Percentiles rank a stretch among this genome's conserved stretches.
phyloP scores from a whole-genome alignment of 2,329 filamentous ascomycete genomes.

The Myriosclerotinia duriaeana region DNA sequence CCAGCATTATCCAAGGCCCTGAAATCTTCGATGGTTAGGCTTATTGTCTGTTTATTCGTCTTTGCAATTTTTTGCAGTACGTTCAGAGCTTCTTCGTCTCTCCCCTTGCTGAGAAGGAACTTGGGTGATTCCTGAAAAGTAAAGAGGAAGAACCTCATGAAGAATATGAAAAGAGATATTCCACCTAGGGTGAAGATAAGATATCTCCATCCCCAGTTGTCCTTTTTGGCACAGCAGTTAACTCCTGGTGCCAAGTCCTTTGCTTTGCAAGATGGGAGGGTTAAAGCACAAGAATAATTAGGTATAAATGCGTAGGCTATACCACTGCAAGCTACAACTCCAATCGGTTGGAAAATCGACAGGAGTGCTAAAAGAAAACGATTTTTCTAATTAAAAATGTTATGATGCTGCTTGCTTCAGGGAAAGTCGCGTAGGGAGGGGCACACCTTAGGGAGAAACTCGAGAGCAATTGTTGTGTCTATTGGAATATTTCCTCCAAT shows the following conservation, averaged over 20 bases:
- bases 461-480: constrained; percentile 36
- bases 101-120: constrained; percentile 55
- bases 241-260: constrained; percentile 28
- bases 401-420: constrained; percentile 2
- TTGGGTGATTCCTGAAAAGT: constrained; percentile 59
- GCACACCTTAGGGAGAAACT: constrained; percentile 35
- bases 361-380: constrained; percentile 35
- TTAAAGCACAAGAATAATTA: constrained; percentile 29
- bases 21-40: constrained; percentile 22
- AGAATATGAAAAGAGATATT: constrained; percentile 54
- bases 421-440: not conserved
- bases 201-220: constrained; percentile 62
- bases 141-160: constrained; percentile 56
- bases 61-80: constrained; percentile 56
- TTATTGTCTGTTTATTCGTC: constrained; percentile 43
- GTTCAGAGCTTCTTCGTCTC: constrained; percentile 52
- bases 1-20: not conserved
- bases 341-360: constrained; percentile 36
- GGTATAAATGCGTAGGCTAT: constrained; percentile 35
- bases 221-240: constrained; percentile 37
- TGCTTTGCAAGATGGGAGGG: constrained; percentile 26
- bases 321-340: constrained; percentile 32
- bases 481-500: constrained; percentile 38
- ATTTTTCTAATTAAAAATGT: constrained; percentile 27
- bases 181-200: constrained; percentile 55